phyloP scores from a whole-genome alignment of 176 grass and related monocot genomes.

The Phragmites australis region DNA sequence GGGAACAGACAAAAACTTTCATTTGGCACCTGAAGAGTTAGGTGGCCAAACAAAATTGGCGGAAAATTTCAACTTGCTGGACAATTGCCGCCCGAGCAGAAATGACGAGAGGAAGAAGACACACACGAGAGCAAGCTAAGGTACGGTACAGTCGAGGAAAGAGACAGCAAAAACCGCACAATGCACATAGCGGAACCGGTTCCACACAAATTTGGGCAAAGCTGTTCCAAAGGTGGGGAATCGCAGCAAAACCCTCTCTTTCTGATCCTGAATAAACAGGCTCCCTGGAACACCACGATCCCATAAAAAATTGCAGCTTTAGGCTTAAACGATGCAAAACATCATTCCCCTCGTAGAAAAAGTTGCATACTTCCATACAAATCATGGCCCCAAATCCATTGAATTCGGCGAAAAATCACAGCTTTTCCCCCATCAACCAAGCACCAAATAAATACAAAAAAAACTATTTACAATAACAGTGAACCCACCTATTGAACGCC shows the following conservation, averaged over 20 bases:
- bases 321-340: not conserved
- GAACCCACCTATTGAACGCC: conserved; percentile 17
- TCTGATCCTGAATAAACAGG: not conserved
- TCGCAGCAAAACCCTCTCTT: not conserved
- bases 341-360: not conserved
- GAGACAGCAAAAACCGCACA: not conserved
- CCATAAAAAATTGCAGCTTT: not conserved
- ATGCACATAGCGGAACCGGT: not conserved
- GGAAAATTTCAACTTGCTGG: not conserved
- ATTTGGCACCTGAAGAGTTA: conserved; percentile 6
- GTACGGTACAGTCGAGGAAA: conserved; percentile 6
- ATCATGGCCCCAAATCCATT: not conserved
- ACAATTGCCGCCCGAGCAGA: not conserved
- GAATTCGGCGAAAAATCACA: not conserved
- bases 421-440: not conserved
- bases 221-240: too few relatives aligned
- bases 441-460: not conserved
- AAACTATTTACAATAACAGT: not conserved
- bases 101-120: conserved; percentile 20
- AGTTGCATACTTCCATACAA: not conserved
- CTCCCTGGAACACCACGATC: not conserved
- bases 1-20: not conserved
- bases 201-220: not conserved
- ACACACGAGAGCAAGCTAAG: not conserved
- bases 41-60: not conserved